Base-by-base conservation (phyloP, 331 rosid genomes). In the Phaseolus coccineus region DNA sequence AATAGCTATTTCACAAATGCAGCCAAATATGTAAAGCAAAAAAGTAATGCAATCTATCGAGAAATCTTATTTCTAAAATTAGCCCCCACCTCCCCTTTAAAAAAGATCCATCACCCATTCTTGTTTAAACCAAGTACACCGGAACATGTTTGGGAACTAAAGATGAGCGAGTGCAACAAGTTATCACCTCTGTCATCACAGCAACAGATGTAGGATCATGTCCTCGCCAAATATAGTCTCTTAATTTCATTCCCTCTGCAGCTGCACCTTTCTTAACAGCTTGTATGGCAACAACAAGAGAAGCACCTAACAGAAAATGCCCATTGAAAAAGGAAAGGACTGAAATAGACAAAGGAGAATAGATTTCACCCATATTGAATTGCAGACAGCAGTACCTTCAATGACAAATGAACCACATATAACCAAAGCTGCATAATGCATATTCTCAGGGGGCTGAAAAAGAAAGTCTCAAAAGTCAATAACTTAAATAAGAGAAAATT, bases 181-280 rank as follows among this genome's bases (percentile, higher is more conserved):
- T 83, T 81, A 87, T 87, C 88, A 96, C 98, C 98, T 96, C 99
- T 31, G 98, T 91, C 99, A 96, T 96, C 77, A 96, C 99, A 24
- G 99, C 99, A 84, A 96, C 98, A 58, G 98, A 90, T 58, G 99
- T 96, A 80, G 99, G 98, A 82, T 96, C 98, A 74, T 96, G 98
- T 77, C 98, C 99, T 33, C 97, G 99, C 99, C 98, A 96, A 27
- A 96, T 55, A 83, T 87, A 96, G 87, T 96, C 99, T 81, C 93
- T 85, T 85, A 93, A 76, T 79, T 65, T 96, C 99, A 96, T 93
- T 79, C 98, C 99, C 90, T 96, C 98, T 25, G 90, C 85, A 35
- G 94, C 96, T 75, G 98, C 99, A 73, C 99, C 99, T 90, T 90
- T 90, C 89, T 91, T 91, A 84, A 96, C 98, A 76, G 98, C 97